Percentiles rank a stretch among this genome's conserved stretches.
phyloP scores from a whole-genome alignment of 139 green algal species.

The Tetraselmis striata region DNA sequence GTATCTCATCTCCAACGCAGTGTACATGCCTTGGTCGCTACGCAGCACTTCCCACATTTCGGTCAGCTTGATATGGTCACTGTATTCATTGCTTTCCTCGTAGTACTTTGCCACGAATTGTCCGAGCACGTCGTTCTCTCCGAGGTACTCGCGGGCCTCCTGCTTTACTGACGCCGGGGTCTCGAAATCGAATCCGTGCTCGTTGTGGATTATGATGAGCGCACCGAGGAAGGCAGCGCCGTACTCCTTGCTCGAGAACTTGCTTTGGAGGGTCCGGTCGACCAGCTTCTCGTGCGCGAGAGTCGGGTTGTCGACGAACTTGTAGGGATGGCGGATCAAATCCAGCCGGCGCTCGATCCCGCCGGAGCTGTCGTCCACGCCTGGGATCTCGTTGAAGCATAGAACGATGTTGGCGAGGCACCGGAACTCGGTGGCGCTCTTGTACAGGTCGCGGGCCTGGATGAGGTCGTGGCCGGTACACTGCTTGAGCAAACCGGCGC shows the following conservation, averaged over 20 bases:
- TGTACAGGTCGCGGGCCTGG: not conserved
- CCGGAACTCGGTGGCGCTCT: not conserved
- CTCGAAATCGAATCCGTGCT: too few species aligned
- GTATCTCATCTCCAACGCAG: too few species aligned
- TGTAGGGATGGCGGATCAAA: not conserved
- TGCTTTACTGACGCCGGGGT: too few species aligned
- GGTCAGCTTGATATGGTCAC: too few species aligned
- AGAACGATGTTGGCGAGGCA: not conserved
- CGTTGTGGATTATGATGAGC: too few species aligned
- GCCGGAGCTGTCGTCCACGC: not conserved
- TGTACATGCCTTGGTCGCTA: too few species aligned
- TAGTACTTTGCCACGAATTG: too few species aligned
- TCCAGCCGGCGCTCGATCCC: not conserved
- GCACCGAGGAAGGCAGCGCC: too few species aligned
- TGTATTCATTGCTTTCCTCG: too few species aligned
- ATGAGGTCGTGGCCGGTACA: not conserved
- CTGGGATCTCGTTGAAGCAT: not conserved
- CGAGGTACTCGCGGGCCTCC: too few species aligned
- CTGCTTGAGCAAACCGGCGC: not conserved
- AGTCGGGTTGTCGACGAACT: not conserved
- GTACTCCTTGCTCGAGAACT: not conserved
- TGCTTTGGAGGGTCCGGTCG: not conserved
- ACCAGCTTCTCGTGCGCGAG: not conserved
- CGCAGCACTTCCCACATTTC: too few species aligned
- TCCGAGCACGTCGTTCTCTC: too few species aligned